Evolutionary conservation across 192 early-diverging fungal species (phyloP).

Genomic region (Gorgonomyces haynaldii): DNA sequence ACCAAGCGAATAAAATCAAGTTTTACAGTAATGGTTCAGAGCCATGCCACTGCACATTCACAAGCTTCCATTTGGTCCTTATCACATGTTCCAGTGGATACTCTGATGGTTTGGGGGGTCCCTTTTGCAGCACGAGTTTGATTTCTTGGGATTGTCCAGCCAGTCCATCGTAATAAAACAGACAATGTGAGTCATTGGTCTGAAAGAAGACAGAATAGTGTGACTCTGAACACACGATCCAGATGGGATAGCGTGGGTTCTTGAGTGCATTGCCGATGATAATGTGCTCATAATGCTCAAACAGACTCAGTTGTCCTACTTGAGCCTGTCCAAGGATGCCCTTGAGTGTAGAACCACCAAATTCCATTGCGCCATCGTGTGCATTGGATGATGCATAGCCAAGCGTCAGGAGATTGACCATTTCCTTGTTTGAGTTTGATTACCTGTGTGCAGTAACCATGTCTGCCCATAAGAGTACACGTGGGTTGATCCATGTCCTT

Average conservation of each 20-base stretch:
- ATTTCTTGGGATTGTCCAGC: constrained; percentile 40
- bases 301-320: constrained; percentile 36
- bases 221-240: constrained; percentile 36
- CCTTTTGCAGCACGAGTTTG: constrained; percentile 7
- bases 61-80: too few relatives aligned
- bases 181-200: background rate
- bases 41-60: too few relatives aligned
- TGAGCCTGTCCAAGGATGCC: constrained; percentile 23
- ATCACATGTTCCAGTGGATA: too few relatives aligned
- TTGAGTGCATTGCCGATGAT: constrained; percentile 34
- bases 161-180: constrained; percentile 43
- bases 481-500: constrained; percentile 37
- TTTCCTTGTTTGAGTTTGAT: too few relatives aligned
- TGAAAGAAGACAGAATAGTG: constrained; percentile 40
- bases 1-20: too few relatives aligned
- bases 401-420: constrained; percentile 36
- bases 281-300: constrained; percentile 36
- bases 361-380: constrained; percentile 30
- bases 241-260: constrained; percentile 37
- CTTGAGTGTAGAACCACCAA: constrained; percentile 31
- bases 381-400: constrained; percentile 39
- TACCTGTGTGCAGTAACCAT: constrained; percentile 44
- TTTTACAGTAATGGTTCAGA: too few relatives aligned
- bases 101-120: too few relatives aligned
- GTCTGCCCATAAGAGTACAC: constrained; percentile 29